phyloP scores from a whole-genome alignment of 2,329 filamentous ascomycete species.

The Aspergillus versicolor region DNA sequence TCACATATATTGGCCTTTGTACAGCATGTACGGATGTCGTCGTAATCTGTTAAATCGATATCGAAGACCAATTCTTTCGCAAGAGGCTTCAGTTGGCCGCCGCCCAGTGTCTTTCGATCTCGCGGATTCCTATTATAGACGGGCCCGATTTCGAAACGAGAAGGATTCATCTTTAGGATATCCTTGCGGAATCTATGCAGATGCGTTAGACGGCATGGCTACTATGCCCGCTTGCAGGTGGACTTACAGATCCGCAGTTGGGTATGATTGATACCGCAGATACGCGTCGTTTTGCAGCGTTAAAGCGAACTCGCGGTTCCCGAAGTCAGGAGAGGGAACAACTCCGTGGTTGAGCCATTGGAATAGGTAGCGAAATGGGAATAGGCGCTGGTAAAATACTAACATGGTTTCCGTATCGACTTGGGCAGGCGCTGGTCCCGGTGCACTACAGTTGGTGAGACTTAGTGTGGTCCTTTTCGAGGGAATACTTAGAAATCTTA shows the following conservation, averaged over 20 bases:
- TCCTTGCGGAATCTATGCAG: slow-evolving; percentile 77
- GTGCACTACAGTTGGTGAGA: slow-evolving; percentile 23
- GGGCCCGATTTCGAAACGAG: slow-evolving; percentile 97
- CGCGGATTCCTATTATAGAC: slow-evolving; percentile 92
- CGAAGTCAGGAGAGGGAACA: slow-evolving; percentile 81
- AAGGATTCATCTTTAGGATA: slow-evolving; percentile 81
- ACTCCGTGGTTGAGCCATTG: slow-evolving; percentile 97
- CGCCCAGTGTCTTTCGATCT: slow-evolving; percentile 81
- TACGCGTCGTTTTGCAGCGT: slow-evolving; percentile 92
- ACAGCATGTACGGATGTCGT: slow-evolving; percentile 94
- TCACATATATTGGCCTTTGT: slow-evolving; percentile 88
- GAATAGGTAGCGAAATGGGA: slow-evolving; percentile 91
- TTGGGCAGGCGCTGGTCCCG: slow-evolving; percentile 41
- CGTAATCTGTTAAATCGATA: slow-evolving; percentile 99
- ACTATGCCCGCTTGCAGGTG: slow-evolving; percentile 17
- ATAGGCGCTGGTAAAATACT: slow-evolving; percentile 92
- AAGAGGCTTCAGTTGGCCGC: slow-evolving; percentile 78
- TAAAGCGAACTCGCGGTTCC: slow-evolving; percentile 92
- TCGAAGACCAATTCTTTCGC: slow-evolving; percentile 97
- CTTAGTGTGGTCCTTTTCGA: slow-evolving; percentile 15
- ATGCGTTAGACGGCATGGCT: neutral
- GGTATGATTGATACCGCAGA: slow-evolving; percentile 82
- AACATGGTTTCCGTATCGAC: slow-evolving; percentile 84
- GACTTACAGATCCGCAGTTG: slow-evolving; percentile 61
- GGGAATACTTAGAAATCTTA: slow-evolving; percentile 27